Percentiles rank a stretch among this genome's conserved stretches.
Conservation (phyloP, 192 early-diverging fungal genomes). For the Lobulomyces angularis region DNA sequence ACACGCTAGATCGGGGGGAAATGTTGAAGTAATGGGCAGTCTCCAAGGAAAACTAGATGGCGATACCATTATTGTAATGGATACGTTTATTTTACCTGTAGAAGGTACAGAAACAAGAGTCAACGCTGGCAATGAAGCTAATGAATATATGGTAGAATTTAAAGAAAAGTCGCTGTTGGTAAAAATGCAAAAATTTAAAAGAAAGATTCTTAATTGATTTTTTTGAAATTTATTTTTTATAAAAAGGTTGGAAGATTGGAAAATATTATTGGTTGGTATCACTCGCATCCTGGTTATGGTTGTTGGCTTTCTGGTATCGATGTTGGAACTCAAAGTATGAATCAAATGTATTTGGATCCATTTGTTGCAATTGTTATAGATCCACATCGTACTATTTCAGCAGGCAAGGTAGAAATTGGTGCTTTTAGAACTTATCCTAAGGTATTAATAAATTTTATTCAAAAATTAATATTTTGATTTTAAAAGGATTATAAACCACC, state of each 20-base stretch:
- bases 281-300: conserved; percentile 97
- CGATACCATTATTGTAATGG: conserved; percentile 86
- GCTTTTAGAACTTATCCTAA: conserved; percentile 97
- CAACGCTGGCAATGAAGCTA: conserved; percentile 79
- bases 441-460: conserved; percentile 18
- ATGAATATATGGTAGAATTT: conserved; percentile 97
- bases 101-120: conserved; percentile 97
- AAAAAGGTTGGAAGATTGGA: conserved; percentile 73
- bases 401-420: conserved; percentile 93
- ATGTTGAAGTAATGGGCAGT: conserved; percentile 93
- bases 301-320: conserved; percentile 99
- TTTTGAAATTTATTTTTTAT: too few relatives aligned
- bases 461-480: conserved; percentile 10
- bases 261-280: conserved; percentile 96
- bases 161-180: background rate
- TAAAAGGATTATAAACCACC: conserved; percentile 61
- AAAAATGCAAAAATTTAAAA: background rate
- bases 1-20: conserved; percentile 94
- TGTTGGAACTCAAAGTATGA: conserved; percentile 87
- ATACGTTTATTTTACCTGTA: conserved; percentile 92
- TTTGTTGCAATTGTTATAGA: conserved; percentile 93
- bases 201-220: conserved; percentile 5
- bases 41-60: conserved; percentile 91
- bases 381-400: conserved; percentile 91
- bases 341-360: conserved; percentile 90